Base-by-base conservation (phyloP, 768 basidiomycete genomes). In the Collybia sp. region DNA sequence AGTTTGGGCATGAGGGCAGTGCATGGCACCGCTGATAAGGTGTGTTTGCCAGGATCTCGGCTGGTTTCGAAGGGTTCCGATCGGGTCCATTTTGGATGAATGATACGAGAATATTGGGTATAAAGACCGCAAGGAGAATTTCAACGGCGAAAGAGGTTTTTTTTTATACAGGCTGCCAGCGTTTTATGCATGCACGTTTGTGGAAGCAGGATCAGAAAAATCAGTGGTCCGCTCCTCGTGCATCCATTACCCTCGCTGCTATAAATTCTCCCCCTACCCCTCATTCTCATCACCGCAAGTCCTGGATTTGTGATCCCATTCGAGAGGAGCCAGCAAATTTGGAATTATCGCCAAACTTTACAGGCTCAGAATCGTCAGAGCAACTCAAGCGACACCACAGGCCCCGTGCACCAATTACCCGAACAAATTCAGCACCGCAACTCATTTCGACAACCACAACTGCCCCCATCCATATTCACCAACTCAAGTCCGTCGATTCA, bases 361-460 rank as follows among this genome's bases (percentile, higher is more conserved):
- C 25, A 25, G 25, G 25, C 25, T 25, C 25, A 25, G 57, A 59
- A 59, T 59, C 37, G 47, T 41, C 49, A 57, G 53, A 34, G 19
- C 36, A 53, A 54, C 49, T 55, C 48, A 74, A 80, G 69, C 81
- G 83, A 68, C 82, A 82, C 69, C 82, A 83, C 71, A 75, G 69
- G 58, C 75, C 76, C 40, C 72, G 73, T 43, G 54, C 68, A 15
- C 62, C 69, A 44, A 68, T 67, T 31, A 37, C 65, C 39, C 73
- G 79, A 49, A 68, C 74, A 39, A 54, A 68, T 52, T 79, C 83
- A 46, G 69, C 77, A 25, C 80, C 79, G 53, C 76, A 66, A 55
- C 76, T 80, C 61, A 76, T 85, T 62, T 83, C 81, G 46, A 82
- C 82, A 47, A 77, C 69, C 54, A 83, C 83, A 46, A 59, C 58